Percentiles rank a stretch among this genome's conserved stretches.
Conservation (phyloP, 805 yeast species). For the Starmerella stigmatis region DNA sequence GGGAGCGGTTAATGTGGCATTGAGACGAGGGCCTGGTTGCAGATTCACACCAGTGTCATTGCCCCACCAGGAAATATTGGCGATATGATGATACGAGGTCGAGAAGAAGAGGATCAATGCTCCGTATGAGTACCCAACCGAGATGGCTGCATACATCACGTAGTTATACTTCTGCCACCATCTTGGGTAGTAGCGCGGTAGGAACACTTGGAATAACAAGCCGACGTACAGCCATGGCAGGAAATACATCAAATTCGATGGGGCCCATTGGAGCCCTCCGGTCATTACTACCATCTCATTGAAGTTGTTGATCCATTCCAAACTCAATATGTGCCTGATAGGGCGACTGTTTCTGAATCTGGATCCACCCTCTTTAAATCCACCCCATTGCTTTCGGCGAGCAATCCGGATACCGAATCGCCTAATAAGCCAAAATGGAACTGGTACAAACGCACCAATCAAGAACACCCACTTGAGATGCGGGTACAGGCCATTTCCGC, state of each 20-base stretch:
- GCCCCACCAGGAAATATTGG: slow-evolving; percentile 54
- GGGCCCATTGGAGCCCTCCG: slow-evolving; percentile 34
- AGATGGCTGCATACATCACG: slow-evolving; percentile 45
- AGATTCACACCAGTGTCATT: slow-evolving; percentile 27
- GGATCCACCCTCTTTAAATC: slow-evolving; percentile 19
- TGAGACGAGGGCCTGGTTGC: background rate
- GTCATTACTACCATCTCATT: slow-evolving; percentile 39
- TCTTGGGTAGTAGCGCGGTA: slow-evolving; percentile 38
- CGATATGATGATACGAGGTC: slow-evolving; percentile 36
- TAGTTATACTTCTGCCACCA: slow-evolving; percentile 48
- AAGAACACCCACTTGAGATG: slow-evolving; percentile 52
- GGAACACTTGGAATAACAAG: slow-evolving; percentile 36
- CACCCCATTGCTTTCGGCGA: background rate
- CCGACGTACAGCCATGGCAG: slow-evolving; percentile 26
- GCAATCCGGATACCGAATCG: slow-evolving; percentile 19
- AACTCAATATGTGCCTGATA: background rate
- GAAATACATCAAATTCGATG: slow-evolving; percentile 22
- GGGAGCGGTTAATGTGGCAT: slow-evolving; percentile 17
- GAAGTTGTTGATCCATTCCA: slow-evolving; percentile 27
- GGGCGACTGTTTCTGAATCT: background rate
- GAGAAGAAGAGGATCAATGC: slow-evolving; percentile 48
- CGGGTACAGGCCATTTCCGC: slow-evolving; percentile 41
- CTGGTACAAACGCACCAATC: slow-evolving; percentile 36
- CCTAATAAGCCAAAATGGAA: slow-evolving; percentile 15
- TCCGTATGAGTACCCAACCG: slow-evolving; percentile 54